Evolutionary conservation across 2,329 filamentous ascomycete genomes (phyloP).

Genomic region (Emericellopsis cladophorae): DNA sequence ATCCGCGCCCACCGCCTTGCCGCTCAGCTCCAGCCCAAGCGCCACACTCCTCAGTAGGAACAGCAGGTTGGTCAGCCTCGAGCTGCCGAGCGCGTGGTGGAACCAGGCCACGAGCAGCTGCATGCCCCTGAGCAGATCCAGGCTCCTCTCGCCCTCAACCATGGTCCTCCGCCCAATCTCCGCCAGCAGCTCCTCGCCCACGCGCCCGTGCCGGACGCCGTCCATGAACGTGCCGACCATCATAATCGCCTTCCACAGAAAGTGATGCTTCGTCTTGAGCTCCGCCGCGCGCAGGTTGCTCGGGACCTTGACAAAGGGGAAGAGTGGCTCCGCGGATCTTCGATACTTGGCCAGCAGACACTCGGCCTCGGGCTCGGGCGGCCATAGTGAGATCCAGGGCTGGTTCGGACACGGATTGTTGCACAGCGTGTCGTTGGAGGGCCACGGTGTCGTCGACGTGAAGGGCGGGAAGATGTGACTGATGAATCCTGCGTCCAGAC

Average conservation of each 20-base stretch:
- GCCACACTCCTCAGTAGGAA: slow-evolving; percentile 34
- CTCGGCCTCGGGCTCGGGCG: slow-evolving; percentile 25
- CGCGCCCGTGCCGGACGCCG: slow-evolving; percentile 25
- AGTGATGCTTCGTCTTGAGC: slow-evolving; percentile 24
- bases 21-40: slow-evolving; percentile 22
- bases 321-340: slow-evolving; percentile 18
- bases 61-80: slow-evolving; percentile 34
- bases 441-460: not conserved
- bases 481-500: too few species aligned
- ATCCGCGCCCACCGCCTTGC: slow-evolving; percentile 12
- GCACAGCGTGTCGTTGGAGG: not conserved
- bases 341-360: slow-evolving; percentile 23
- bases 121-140: slow-evolving; percentile 34
- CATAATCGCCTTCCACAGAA: slow-evolving; percentile 37
- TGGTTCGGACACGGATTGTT: too few species aligned
- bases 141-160: slow-evolving; percentile 25
- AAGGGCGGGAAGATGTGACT: not conserved
- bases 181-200: slow-evolving; percentile 29
- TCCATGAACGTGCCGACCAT: slow-evolving; percentile 28
- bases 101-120: slow-evolving; percentile 34
- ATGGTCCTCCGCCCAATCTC: slow-evolving; percentile 27
- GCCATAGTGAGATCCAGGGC: slow-evolving; percentile 24
- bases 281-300: slow-evolving; percentile 18
- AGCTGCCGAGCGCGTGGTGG: slow-evolving; percentile 33
- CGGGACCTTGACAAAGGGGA: slow-evolving; percentile 33